Conservation (phyloP, 2,329 filamentous ascomycete genomes). For the Paecilomyces niveus region DNA sequence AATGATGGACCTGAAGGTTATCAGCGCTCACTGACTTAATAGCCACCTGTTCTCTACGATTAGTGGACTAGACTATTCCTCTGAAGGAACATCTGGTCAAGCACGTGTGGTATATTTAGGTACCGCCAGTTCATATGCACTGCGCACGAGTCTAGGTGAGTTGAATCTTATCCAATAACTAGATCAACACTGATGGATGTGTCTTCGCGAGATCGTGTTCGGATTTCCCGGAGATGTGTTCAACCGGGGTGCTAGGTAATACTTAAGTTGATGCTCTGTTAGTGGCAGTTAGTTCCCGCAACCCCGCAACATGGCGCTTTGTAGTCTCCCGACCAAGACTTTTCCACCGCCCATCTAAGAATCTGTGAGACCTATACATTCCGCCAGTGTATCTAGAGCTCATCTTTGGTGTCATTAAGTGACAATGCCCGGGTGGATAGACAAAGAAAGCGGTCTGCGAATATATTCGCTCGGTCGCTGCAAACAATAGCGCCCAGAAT, state of each 20-base stretch:
- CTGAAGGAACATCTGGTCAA: not conserved
- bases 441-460: not conserved
- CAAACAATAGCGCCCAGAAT: not conserved
- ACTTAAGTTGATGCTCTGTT: not conserved
- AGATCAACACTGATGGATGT: too few relatives aligned
- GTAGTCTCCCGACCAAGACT: not conserved
- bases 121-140: too few relatives aligned
- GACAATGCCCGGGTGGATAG: not conserved
- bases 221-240: not conserved
- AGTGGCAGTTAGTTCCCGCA: not conserved
- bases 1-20: not conserved
- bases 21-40: not conserved
- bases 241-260: too few relatives aligned
- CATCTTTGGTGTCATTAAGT: not conserved
- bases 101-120: too few relatives aligned
- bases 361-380: not conserved
- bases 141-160: too few relatives aligned
- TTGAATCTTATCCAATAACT: too few relatives aligned
- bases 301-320: not conserved
- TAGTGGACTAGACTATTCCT: not conserved
- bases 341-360: not conserved
- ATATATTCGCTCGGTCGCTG: not conserved
- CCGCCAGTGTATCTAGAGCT: too few relatives aligned
- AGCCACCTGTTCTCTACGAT: not conserved
- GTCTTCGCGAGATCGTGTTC: not conserved